Percentiles rank a stretch among this genome's conserved stretches.
phyloP scores from a whole-genome alignment of 495 filamentous ascomycete species.

The Aspergillus saccharolyticus region DNA sequence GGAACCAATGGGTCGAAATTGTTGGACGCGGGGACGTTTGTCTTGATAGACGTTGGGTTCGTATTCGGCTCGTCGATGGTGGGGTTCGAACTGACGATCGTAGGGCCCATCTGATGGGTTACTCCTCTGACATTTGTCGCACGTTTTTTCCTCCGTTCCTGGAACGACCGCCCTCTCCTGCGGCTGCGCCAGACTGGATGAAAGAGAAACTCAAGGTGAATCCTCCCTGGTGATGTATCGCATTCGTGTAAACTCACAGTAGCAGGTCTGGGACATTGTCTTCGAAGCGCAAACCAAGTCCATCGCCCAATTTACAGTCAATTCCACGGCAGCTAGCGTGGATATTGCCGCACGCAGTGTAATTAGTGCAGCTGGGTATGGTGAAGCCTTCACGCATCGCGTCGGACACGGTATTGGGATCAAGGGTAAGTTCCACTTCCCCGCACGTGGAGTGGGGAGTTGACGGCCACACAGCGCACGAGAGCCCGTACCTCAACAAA shows the following conservation, averaged over 20 bases:
- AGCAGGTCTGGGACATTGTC: slow-evolving; percentile 45
- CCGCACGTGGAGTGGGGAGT: background rate
- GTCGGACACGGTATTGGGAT: slow-evolving; percentile 55
- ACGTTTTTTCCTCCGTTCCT: slow-evolving; percentile 47
- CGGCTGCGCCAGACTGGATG: slow-evolving; percentile 14
- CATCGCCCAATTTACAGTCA: slow-evolving; percentile 34
- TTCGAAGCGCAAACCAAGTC: slow-evolving; percentile 47
- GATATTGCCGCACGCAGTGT: slow-evolving; percentile 50
- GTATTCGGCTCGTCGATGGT: slow-evolving; percentile 1
- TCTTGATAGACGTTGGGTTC: slow-evolving; percentile 53
- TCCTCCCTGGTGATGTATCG: background rate
- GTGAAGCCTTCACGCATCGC: slow-evolving; percentile 49
- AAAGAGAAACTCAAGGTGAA: slow-evolving; percentile 39
- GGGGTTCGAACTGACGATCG: slow-evolving; percentile 9
- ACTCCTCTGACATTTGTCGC: slow-evolving; percentile 54
- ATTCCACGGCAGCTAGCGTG: slow-evolving; percentile 43
- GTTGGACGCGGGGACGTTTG: slow-evolving; percentile 44
- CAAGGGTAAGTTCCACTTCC: slow-evolving; percentile 28
- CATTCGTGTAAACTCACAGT: background rate
- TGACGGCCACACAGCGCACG: slow-evolving; percentile 34
- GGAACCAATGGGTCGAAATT: slow-evolving; percentile 46
- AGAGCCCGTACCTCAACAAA: slow-evolving; percentile 53
- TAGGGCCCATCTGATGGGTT: slow-evolving; percentile 50
- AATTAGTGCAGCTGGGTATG: slow-evolving; percentile 48
- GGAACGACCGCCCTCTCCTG: slow-evolving; percentile 13